These are phyloP conservation scores for Debaryomyces udenii DNA, from an alignment of 1,139 yeast genomes.

Conservation along the genomic window DNA sequence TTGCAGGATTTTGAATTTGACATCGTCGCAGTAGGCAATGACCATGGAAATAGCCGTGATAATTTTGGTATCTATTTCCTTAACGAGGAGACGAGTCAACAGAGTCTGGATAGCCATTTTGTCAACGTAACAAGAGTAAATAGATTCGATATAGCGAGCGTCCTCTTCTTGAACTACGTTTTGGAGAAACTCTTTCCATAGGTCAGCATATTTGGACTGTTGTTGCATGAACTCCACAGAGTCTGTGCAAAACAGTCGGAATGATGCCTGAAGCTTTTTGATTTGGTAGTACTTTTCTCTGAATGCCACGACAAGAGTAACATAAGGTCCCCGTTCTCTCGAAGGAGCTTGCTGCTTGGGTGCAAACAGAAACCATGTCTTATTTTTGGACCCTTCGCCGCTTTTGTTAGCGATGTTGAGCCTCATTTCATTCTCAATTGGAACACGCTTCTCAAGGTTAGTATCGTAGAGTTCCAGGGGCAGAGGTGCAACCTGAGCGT, in stretches of 20 bases:
- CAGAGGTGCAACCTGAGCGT: slow-evolving; percentile 12
- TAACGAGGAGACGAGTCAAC: slow-evolving; percentile 16
- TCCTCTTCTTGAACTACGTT: slow-evolving; percentile 11
- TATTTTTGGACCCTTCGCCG: slow-evolving; percentile 8
- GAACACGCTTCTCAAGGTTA: slow-evolving; percentile 15
- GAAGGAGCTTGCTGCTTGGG: background rate
- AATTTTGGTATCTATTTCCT: slow-evolving; percentile 15
- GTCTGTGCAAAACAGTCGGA: slow-evolving; percentile 9
- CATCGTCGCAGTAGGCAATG: slow-evolving; percentile 13
- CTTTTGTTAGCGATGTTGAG: slow-evolving; percentile 10
- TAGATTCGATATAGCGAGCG: slow-evolving; percentile 18
- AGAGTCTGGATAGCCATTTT: slow-evolving; percentile 19
- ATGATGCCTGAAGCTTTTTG: slow-evolving; percentile 10
- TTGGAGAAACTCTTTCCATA: slow-evolving; percentile 23
- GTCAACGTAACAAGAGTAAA: slow-evolving; percentile 22
- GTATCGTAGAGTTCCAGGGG: background rate
- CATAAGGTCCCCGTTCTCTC: slow-evolving; percentile 3
- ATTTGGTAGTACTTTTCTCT: slow-evolving; percentile 13
- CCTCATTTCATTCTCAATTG: slow-evolving; percentile 14
- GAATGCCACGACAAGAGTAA: slow-evolving; percentile 9
- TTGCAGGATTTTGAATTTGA: slow-evolving; percentile 12
- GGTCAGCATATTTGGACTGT: slow-evolving; percentile 20
- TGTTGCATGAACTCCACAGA: slow-evolving; percentile 14
- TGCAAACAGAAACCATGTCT: slow-evolving; percentile 9
- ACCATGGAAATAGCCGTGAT: slow-evolving; percentile 12